Evolutionary conservation across 1,284 basidiomycete species (phyloP).

Genomic region (Fomitiporia mediterranea): DNA sequence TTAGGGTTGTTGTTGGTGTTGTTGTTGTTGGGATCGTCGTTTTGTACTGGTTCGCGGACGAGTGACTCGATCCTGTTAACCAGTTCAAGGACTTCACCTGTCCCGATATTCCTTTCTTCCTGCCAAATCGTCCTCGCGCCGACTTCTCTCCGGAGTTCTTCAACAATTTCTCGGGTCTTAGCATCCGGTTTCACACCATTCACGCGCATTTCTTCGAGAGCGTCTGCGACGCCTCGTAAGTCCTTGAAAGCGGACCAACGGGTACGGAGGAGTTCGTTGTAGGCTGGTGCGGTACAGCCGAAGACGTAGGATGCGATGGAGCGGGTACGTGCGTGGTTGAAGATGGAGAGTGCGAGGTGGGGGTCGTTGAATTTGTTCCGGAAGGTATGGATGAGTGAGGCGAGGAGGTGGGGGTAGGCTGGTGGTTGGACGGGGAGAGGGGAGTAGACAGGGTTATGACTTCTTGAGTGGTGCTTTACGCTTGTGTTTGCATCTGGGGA

Average conservation of each 20-base stretch:
- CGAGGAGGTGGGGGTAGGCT: conserved; percentile 71
- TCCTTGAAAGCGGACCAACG: conserved; percentile 81
- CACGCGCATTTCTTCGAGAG: conserved; percentile 75
- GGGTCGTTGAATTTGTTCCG: conserved; percentile 75
- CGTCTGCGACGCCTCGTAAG: conserved; percentile 63
- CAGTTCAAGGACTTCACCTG: conserved; percentile 39
- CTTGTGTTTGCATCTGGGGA: not conserved
- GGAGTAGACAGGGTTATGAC: not conserved
- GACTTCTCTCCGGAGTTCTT: conserved; percentile 61
- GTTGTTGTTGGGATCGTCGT: conserved; percentile 16
- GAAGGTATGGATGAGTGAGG: conserved; percentile 69
- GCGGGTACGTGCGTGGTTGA: conserved; percentile 68
- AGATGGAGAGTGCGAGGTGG: conserved; percentile 78
- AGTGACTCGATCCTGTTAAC: conserved; percentile 38
- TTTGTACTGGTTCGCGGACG: conserved; percentile 15
- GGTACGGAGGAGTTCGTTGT: conserved; percentile 80
- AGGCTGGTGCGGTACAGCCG: conserved; percentile 79
- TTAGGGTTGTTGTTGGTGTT: conserved; percentile 4
- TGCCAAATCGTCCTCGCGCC: conserved; percentile 47
- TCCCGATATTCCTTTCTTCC: conserved; percentile 41
- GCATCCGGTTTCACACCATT: conserved; percentile 69
- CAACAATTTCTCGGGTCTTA: conserved; percentile 57
- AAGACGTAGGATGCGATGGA: conserved; percentile 79
- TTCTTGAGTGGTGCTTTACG: not conserved
- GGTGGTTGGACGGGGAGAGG: conserved; percentile 43